Evolutionary conservation across 2,329 filamentous ascomycete species (phyloP).

Genomic region (Alternaria novae-zelandiae): DNA sequence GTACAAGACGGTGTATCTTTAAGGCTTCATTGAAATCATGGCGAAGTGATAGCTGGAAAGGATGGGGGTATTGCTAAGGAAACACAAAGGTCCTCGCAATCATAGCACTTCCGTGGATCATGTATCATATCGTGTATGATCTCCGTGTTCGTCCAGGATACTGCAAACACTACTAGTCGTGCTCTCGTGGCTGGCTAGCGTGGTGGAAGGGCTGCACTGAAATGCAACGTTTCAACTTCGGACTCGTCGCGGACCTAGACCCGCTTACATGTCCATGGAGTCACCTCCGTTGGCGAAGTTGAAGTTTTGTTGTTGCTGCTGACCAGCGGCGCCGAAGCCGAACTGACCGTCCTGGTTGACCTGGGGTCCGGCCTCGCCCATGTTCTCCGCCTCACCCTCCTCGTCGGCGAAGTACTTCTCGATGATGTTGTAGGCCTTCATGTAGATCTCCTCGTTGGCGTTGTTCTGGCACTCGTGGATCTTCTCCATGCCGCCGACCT

Average conservation of each 20-base stretch:
- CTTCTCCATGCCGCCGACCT: slow-evolving; percentile 99
- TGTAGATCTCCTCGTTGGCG: slow-evolving; percentile 99
- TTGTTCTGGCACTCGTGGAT: slow-evolving; percentile 99
- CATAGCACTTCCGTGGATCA: slow-evolving; percentile 29
- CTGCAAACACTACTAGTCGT: slow-evolving; percentile 16
- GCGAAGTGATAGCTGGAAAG: slow-evolving; percentile 33
- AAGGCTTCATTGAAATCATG: slow-evolving; percentile 48
- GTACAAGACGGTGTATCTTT: slow-evolving; percentile 53
- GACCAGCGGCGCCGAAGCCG: slow-evolving; percentile 72
- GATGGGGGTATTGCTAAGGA: slow-evolving; percentile 32
- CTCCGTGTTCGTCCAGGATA: slow-evolving; percentile 19
- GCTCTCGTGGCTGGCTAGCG: slow-evolving; percentile 11
- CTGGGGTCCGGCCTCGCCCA: slow-evolving; percentile 78
- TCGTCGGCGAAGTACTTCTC: slow-evolving; percentile 99
- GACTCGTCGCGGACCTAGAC: slow-evolving; percentile 5
- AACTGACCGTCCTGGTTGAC: slow-evolving; percentile 77
- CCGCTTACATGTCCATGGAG: slow-evolving; percentile 74
- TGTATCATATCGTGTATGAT: slow-evolving; percentile 35
- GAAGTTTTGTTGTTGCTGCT: slow-evolving; percentile 77
- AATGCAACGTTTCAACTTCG: slow-evolving; percentile 13
- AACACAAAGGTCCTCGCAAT: slow-evolving; percentile 22
- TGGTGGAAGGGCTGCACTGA: slow-evolving; percentile 7
- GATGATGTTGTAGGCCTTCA: slow-evolving; percentile 99
- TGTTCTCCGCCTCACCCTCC: slow-evolving; percentile 78
- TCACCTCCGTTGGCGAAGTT: slow-evolving; percentile 85